Base-by-base conservation (phyloP, 441 rosid species). In the Populus tomentosa region DNA sequence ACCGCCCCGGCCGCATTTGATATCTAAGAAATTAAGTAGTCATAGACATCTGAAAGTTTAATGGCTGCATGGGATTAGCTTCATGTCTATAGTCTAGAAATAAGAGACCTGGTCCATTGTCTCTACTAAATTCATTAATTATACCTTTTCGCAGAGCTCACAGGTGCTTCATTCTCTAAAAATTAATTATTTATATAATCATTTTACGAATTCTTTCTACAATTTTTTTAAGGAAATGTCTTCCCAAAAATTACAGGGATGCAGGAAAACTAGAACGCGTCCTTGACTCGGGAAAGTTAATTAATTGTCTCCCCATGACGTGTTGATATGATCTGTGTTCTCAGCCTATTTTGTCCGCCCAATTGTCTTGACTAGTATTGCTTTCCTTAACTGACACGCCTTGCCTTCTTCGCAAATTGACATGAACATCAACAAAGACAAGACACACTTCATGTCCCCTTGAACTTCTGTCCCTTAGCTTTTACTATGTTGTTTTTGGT, bases 351-450 rank as follows among this genome's bases (percentile, higher is more conserved):
- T 23, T 10, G 67, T n/a, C 30, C 32, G 33, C 28, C 13, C 1
- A 10, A 28, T 11, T 66, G 18, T 18, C 20, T 14, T 1, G 56
- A 46, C 18, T 46, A 46, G 56, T 46, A 14, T 14, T 36, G 26
- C n/a, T 70, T 70, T 70, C 63, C 73, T 70, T 70, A 46, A 4
- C 62, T 70, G 32, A 23, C 8, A 70, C 14, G 73, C 35, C 24
- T 70, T 46, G 56, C 20, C 62, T 18, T 46, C 8, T 70, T 70
- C 42, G 62, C n/a, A 24, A 70, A 24, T 35, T 18, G 42, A n/a
- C 10, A 20, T 42, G 16, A 69, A 18, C 63, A 40, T 38, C 42
- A 6, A 23, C 14, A n/a, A 69, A 23, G 53, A 23, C n/a, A 69
- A 5, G 42, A 33, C 18, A 2, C 7, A 10, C 50, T 69, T 69